Conservation (phyloP, 441 rosid species). For the Rhodomyrtus psidioides region DNA sequence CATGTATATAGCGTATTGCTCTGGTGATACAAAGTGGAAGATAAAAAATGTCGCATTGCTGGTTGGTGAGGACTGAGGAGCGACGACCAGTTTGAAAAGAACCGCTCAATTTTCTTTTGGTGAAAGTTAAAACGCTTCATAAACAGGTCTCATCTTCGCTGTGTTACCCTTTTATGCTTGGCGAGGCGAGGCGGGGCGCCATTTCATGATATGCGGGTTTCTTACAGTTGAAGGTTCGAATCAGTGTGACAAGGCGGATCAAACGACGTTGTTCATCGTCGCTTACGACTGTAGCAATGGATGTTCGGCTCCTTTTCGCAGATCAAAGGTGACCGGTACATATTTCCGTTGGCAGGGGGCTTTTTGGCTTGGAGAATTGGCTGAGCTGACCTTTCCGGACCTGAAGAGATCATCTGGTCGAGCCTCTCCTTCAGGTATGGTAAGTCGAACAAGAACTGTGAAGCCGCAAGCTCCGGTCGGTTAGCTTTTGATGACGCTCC, state of each 20-base stretch:
- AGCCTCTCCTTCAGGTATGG: conserved; percentile 28
- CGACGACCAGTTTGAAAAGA: not conserved
- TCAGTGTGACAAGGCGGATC: conserved; percentile 6
- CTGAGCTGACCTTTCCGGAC: conserved; percentile 6
- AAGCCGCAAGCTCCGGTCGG: not conserved
- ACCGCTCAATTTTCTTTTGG: not conserved
- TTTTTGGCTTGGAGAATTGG: not conserved
- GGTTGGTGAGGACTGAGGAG: not conserved
- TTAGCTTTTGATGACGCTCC: not conserved
- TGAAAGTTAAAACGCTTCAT: not conserved
- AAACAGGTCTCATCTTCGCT: not conserved
- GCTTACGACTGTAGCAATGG: conserved; percentile 6
- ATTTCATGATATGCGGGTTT: not conserved
- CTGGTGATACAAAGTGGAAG: not conserved
- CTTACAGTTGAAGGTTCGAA: conserved; percentile 22
- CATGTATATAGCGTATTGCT: too few relatives aligned
- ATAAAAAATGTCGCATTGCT: not conserved
- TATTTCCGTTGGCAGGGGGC: not conserved
- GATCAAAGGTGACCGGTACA: not conserved
- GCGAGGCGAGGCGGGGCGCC: not conserved
- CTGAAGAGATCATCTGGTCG: conserved; percentile 21
- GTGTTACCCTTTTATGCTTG: rapidly evolving
- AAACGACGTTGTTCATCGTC: conserved; percentile 6
- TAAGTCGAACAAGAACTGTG: conserved; percentile 28
- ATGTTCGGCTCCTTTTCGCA: not conserved